Evolutionary conservation across 169 alveolate genomes (phyloP), one percentile per base, ranked within the genome.

Genomic region (Eimeria necatrix): DNA sequence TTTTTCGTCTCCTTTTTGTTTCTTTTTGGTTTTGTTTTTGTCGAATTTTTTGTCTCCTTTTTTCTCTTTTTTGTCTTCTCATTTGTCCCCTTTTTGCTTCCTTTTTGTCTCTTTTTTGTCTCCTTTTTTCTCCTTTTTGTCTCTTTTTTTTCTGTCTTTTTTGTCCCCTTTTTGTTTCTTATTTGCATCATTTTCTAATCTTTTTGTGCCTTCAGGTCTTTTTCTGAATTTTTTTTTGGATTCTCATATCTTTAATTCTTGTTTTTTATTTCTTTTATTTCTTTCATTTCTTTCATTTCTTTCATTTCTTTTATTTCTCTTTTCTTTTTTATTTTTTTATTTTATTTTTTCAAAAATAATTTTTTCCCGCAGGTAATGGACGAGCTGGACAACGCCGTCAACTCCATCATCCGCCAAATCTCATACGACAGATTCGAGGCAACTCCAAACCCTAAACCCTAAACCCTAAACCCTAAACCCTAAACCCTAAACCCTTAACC

Each of bases 331-430:
- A 9, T 8, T 56, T 56, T 56, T 8, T 56, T 56, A 56, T 14
- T 56, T 56, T 14, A 8, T 56, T 56, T 8, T 56, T 14, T 56
- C 64, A 9, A 14, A 56, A 9, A 14, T n/a, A n/a, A n/a, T n/a
- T n/a, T n/a, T n/a, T n/a, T n/a, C n/a, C n/a, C 32, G 81, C 26
- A 74, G 85, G 85, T 74, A 10, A 74, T 74, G 85, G 85, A 41
- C 0, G 85, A 74, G 26, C 22, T 74, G 14, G 85, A 74, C 48
- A 46, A 41, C 14, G 56, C 85, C 24, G 85, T 46, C 12, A 74
- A 74, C 59, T 74, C 85, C 59, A 74, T 74, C 1, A 22, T 74
- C 6, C 32, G 85, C 20, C 85, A 74, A 74, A 41, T 74, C 56
- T 74, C 85, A 32, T 74, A 74, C 60, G 85, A 74, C 60, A 0